Conservation (phyloP, 805 yeast species). For the Candida fluviatilis region DNA sequence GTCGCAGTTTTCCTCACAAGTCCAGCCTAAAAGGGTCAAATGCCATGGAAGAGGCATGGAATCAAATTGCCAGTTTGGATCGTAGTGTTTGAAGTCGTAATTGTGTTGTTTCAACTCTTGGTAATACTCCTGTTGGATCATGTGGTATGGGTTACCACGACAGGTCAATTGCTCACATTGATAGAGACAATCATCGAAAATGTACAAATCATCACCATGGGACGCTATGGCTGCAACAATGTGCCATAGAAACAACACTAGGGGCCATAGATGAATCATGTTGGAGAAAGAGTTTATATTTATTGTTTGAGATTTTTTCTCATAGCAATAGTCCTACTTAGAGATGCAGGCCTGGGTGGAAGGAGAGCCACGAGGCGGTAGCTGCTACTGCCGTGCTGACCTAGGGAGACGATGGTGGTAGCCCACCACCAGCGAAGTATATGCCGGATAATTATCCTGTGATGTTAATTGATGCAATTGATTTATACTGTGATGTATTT, state of each 20-base stretch:
- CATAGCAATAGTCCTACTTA: no score
- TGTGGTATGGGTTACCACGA: slow-evolving; percentile 21
- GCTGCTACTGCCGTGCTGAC: no score
- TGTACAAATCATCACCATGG: slow-evolving; percentile 58
- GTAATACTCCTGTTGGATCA: slow-evolving; percentile 20
- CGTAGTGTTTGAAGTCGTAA: slow-evolving; percentile 20
- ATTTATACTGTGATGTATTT: no score
- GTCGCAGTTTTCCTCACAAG: slow-evolving; percentile 79
- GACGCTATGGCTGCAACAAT: slow-evolving; percentile 31
- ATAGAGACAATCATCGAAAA: slow-evolving; percentile 50
- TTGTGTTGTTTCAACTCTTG: slow-evolving; percentile 13
- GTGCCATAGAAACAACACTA: neutral
- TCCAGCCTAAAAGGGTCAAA: slow-evolving; percentile 59
- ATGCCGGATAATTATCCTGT: no score
- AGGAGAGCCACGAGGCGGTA: no score
- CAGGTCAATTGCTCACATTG: slow-evolving; percentile 45
- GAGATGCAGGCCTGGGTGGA: no score
- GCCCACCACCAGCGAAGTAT: no score
- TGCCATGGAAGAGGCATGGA: slow-evolving; percentile 36
- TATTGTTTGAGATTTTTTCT: no score
- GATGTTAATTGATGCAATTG: no score
- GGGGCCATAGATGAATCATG: neutral
- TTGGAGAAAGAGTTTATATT: no score
- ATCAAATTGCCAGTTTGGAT: slow-evolving; percentile 32
- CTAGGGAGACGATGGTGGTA: no score